Evolutionary conservation across 768 basidiomycete species (phyloP).

Genomic region (Candolleomyces efflorescens): DNA sequence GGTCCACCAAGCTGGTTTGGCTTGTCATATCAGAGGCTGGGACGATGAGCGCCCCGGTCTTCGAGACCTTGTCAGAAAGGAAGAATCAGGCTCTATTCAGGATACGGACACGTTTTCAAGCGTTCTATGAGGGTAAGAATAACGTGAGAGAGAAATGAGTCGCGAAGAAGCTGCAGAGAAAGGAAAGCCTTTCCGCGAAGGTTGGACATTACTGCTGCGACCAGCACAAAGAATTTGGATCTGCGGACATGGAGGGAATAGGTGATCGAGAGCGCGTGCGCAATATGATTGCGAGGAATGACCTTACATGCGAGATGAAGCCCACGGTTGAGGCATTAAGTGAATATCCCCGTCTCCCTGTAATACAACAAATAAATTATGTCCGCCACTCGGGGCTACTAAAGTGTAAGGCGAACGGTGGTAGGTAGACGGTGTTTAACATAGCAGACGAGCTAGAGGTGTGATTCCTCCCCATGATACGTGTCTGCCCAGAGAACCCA

Average conservation of each 20-base stretch:
- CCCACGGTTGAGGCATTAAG: not conserved
- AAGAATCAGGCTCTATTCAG: not conserved
- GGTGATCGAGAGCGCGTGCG: not conserved
- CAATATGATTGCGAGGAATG: not conserved
- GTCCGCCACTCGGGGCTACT: not conserved
- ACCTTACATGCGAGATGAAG: not conserved
- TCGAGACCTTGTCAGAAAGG: not conserved
- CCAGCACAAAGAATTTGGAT: not conserved
- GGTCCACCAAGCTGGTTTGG: not conserved
- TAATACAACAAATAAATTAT: conserved; percentile 5
- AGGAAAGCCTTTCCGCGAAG: not conserved
- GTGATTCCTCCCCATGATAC: not conserved
- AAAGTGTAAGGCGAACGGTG: not conserved
- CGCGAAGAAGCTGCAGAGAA: not conserved
- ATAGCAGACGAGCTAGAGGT: not conserved
- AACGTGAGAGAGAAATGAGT: not conserved
- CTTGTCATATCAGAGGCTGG: not conserved
- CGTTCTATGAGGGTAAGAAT: not conserved
- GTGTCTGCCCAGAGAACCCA: not conserved
- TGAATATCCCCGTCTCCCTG: not conserved
- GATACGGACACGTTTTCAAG: not conserved
- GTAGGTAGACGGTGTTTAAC: not conserved
- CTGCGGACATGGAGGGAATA: not conserved
- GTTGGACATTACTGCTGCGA: not conserved
- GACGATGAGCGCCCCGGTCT: not conserved